Percentiles rank a stretch among this genome's conserved stretches.
phyloP scores from a whole-genome alignment of 225 moss, liverwort and hornwort species.

The Antitrichia curtipendula region DNA sequence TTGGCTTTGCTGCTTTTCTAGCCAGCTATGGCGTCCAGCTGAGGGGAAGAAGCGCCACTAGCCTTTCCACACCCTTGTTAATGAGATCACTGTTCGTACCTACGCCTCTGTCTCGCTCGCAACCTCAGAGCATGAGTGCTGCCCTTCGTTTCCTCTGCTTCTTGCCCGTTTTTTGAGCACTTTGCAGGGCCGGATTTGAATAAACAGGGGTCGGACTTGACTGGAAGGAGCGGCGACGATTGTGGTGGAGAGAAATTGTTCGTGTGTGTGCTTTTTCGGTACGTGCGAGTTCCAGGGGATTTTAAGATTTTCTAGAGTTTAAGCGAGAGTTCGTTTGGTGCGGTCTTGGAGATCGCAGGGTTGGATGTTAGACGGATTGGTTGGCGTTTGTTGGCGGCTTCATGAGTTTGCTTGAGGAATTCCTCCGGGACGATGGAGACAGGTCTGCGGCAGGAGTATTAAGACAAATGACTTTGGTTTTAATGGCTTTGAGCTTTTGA shows the following conservation, averaged over 20 bases:
- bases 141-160: background rate
- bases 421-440: background rate
- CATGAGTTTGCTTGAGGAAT: background rate
- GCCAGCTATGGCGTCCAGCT: conserved; percentile 11
- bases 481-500: background rate
- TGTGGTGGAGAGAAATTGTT: background rate
- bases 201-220: background rate
- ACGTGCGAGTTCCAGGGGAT: background rate
- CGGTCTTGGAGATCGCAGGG: background rate
- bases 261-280: background rate
- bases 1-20: background rate
- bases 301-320: background rate
- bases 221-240: background rate
- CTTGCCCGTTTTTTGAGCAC: background rate
- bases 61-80: background rate
- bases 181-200: conserved; percentile 3
- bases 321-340: background rate
- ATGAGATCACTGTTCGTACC: background rate
- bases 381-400: background rate
- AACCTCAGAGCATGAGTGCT: background rate
- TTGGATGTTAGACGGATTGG: background rate
- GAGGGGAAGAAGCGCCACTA: background rate
- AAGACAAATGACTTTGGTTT: background rate
- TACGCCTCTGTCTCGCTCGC: background rate
- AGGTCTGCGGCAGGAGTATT: background rate